Conservation (phyloP, 495 filamentous ascomycete species). For the Neurospora sp. region DNA sequence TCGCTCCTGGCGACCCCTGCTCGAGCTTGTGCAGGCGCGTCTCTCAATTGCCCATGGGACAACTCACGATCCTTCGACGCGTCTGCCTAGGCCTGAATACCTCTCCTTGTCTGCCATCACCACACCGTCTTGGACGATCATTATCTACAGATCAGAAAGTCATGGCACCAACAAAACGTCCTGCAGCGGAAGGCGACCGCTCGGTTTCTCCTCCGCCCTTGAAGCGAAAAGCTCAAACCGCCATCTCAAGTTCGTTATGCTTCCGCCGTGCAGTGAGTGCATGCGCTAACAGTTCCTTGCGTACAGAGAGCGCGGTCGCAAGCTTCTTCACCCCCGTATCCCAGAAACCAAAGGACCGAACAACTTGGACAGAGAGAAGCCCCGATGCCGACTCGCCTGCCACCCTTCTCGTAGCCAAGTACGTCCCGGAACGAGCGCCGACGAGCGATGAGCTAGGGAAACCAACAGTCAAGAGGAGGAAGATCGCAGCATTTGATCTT, state of each 20-base stretch:
- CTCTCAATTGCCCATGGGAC: not conserved
- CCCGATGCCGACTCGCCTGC: slow-evolving; percentile 27
- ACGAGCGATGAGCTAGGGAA: slow-evolving; percentile 11
- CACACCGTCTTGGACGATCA: not conserved
- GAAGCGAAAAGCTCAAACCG: slow-evolving; percentile 55
- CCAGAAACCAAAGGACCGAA: slow-evolving; percentile 70
- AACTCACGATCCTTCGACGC: not conserved
- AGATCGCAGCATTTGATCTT: slow-evolving; percentile 86
- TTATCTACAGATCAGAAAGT: not conserved
- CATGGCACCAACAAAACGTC: slow-evolving; percentile 4
- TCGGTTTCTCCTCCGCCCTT: slow-evolving; percentile 51
- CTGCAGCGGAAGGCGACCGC: slow-evolving; percentile 13
- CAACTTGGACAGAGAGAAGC: slow-evolving; percentile 61
- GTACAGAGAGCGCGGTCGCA: slow-evolving; percentile 54
- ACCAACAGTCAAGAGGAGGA: slow-evolving; percentile 31
- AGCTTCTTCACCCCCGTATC: slow-evolving; percentile 86
- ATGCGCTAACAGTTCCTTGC: not conserved
- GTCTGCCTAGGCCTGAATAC: not conserved
- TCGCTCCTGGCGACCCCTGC: slow-evolving; percentile 4
- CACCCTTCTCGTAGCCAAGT: slow-evolving; percentile 69
- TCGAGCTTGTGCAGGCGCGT: not conserved
- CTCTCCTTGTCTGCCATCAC: not conserved
- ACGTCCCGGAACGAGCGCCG: slow-evolving; percentile 32
- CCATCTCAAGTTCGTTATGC: slow-evolving; percentile 54
- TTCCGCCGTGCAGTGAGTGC: not conserved